These are phyloP conservation scores for Nemania abortiva DNA, from an alignment of 2,329 filamentous ascomycete genomes.

Conservation along the genomic window DNA sequence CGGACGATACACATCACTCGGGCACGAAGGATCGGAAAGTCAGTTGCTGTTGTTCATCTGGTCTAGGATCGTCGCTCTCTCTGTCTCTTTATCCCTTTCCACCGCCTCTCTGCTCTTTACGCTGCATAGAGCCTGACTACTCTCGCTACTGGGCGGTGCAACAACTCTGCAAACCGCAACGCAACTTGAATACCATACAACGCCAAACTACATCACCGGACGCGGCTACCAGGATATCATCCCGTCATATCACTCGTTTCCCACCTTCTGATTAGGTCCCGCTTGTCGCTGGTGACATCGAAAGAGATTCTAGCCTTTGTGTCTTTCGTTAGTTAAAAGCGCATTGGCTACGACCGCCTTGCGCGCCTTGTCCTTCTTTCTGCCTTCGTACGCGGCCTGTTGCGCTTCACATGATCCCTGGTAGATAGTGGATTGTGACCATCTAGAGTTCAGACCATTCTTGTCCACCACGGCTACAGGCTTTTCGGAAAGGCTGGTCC, in stretches of 20 bases:
- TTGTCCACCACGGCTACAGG: not conserved
- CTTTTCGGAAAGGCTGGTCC: slow-evolving; percentile 6
- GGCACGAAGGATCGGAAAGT: not conserved
- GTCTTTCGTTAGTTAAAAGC: slow-evolving; percentile 3
- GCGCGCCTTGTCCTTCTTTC: not conserved
- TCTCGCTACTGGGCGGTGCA: slow-evolving; percentile 5
- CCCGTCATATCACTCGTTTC: slow-evolving; percentile 22
- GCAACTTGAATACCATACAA: not conserved
- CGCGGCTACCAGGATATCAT: not conserved
- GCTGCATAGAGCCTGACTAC: not conserved
- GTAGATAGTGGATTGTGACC: not conserved
- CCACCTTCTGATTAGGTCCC: not conserved
- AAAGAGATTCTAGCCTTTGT: not conserved
- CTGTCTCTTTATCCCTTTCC: not conserved
- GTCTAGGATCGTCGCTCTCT: slow-evolving; percentile 3
- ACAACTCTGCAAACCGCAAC: slow-evolving; percentile 4
- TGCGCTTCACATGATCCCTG: slow-evolving; percentile 7
- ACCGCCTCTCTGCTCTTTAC: not conserved
- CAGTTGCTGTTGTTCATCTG: not conserved
- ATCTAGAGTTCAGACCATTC: not conserved
- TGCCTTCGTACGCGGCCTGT: slow-evolving; percentile 4
- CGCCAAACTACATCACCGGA: not conserved
- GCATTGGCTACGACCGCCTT: not conserved
- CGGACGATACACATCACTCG: slow-evolving; percentile 1
- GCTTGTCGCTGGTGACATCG: not conserved